A percentile compares a stretch with the other conserved stretches of the same genome.
Conservation (phyloP, 2,329 filamentous ascomycete species). For the Daldinia sp. region DNA sequence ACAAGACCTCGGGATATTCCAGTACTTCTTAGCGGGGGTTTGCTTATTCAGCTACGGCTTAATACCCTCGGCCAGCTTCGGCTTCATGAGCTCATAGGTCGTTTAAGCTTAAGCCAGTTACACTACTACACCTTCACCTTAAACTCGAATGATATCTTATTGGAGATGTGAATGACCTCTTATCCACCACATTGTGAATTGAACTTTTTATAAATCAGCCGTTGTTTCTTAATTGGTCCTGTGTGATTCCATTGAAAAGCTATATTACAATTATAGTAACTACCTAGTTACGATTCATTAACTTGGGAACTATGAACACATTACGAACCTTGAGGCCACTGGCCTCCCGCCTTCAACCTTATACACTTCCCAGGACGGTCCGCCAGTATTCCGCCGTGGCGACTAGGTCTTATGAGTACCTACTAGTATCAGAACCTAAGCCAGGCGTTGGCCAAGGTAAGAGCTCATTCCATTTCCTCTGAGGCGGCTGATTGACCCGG, state of each 20-base stretch:
- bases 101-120: neutral
- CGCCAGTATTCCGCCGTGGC: constrained; percentile 61
- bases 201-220: neutral
- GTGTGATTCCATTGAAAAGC: constrained; percentile 1
- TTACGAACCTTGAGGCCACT: constrained; percentile 68
- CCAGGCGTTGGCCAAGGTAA: constrained; percentile 90
- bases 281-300: constrained; percentile 19
- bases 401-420: constrained; percentile 73
- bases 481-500: constrained; percentile 8
- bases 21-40: constrained; percentile 7
- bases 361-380: constrained; percentile 63
- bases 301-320: constrained; percentile 55
- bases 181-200: neutral
- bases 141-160: neutral
- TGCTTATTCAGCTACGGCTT: constrained; percentile 21
- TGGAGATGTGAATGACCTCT: neutral
- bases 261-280: constrained; percentile 5
- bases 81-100: constrained; percentile 30
- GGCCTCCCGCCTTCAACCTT: constrained; percentile 66
- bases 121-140: too few species aligned
- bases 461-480: constrained; percentile 7
- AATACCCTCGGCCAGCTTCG: constrained; percentile 35
- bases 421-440: constrained; percentile 82
- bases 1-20: neutral
- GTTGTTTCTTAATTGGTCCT: constrained; percentile 4